These are phyloP conservation scores for Rhytidiadelphus loreus DNA, from an alignment of 225 moss, liverwort and hornwort genomes.

Conservation along the genomic window DNA sequence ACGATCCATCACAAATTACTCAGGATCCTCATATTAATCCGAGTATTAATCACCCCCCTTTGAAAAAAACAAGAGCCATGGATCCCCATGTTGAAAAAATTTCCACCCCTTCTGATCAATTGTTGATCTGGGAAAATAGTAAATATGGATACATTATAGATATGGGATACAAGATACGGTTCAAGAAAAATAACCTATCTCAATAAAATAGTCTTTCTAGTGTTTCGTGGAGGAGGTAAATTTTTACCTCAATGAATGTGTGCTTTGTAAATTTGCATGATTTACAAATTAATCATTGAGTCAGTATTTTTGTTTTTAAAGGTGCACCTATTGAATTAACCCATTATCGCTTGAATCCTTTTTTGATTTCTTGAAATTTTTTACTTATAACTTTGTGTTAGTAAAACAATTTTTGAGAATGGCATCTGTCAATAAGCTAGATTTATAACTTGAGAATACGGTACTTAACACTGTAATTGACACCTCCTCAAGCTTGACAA, in stretches of 20 bases:
- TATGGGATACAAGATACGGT: no score
- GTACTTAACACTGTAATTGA: accelerated
- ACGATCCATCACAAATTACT: no score
- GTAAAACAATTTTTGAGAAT: background rate
- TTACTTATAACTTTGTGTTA: no score
- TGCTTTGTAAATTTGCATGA: background rate
- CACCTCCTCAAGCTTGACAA: accelerated
- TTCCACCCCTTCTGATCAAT: no score
- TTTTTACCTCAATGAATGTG: background rate
- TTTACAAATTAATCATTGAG: background rate
- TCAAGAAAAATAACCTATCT: no score
- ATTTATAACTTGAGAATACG: background rate
- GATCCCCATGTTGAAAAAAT: no score
- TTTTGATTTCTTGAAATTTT: background rate
- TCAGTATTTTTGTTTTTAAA: background rate
- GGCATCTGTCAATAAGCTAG: background rate
- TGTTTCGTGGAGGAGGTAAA: background rate
- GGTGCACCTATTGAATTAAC: accelerated
- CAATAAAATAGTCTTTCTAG: background rate
- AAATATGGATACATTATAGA: no score
- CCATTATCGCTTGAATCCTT: accelerated
- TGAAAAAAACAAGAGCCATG: no score
- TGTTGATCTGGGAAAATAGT: no score
- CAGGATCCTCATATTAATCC: no score
- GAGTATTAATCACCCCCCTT: no score